Conservation (phyloP, 225 moss, liverwort and hornwort genomes). For the Polytrichum commune region DNA sequence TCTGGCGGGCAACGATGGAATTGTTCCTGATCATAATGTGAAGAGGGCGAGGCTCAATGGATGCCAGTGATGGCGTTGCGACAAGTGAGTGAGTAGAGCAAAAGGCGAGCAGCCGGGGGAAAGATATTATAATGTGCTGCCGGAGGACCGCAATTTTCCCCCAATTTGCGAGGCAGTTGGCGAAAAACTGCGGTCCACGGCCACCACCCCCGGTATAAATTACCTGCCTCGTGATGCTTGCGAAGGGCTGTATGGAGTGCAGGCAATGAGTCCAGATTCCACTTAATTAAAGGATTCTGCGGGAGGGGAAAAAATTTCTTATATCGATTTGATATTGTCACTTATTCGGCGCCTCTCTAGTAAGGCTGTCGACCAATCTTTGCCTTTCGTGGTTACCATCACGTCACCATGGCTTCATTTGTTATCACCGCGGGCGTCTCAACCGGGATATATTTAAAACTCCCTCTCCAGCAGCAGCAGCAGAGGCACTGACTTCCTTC, state of each 20-base stretch:
- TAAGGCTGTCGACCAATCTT: neutral
- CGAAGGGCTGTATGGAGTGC: no score
- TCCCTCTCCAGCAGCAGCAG: neutral
- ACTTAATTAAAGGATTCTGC: neutral
- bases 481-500: neutral
- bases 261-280: no score
- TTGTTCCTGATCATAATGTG: slow-evolving; percentile 45
- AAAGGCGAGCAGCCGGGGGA: neutral
- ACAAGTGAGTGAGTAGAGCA: neutral
- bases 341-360: neutral
- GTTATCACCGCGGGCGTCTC: no score
- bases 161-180: slow-evolving; percentile 2
- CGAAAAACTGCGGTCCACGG: slow-evolving; percentile 38
- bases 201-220: neutral
- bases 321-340: neutral
- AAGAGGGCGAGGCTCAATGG: slow-evolving; percentile 24
- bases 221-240: neutral
- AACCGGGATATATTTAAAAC: neutral
- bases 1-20: slow-evolving; percentile 75
- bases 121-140: neutral
- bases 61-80: slow-evolving; percentile 3
- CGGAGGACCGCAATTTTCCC: slow-evolving; percentile 47
- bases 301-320: neutral
- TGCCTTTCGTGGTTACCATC: no score
- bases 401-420: no score